These are phyloP conservation scores for Neopestalotiopsis sp. DNA, from an alignment of 2,329 filamentous ascomycete species.

Conservation along the genomic window DNA sequence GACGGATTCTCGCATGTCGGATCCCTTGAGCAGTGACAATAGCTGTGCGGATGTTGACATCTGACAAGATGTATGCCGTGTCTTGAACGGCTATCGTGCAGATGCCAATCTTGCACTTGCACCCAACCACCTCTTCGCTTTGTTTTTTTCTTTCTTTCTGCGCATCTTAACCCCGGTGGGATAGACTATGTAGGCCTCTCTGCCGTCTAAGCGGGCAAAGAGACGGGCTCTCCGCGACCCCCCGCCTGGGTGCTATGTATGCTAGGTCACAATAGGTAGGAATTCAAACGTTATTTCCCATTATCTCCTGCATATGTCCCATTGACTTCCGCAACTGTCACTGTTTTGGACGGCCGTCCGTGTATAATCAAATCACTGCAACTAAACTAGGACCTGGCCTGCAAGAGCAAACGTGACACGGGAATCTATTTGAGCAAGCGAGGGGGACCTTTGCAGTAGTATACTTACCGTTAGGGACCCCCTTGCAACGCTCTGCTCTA, in stretches of 20 bases:
- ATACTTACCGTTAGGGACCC: too few species aligned
- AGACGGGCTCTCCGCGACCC: background rate
- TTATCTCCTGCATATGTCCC: background rate
- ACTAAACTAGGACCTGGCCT: background rate
- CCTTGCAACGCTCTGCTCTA: background rate
- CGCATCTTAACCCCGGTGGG: background rate
- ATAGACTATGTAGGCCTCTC: background rate
- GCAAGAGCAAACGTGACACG: background rate
- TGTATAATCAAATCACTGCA: background rate
- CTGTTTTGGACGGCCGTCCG: background rate
- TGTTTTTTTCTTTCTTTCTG: background rate
- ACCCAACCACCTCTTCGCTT: background rate
- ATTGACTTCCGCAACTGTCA: background rate
- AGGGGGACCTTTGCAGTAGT: background rate
- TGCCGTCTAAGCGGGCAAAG: background rate
- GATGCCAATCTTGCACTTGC: constrained; percentile 14
- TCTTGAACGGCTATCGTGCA: constrained; percentile 12
- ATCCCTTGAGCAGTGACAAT: background rate
- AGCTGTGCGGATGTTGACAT: background rate
- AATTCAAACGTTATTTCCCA: background rate
- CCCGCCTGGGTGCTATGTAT: background rate
- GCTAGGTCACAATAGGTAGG: too few species aligned
- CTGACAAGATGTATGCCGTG: constrained; percentile 10
- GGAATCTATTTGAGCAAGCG: background rate
- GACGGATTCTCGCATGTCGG: constrained; percentile 6